phyloP scores from a whole-genome alignment of 176 grass and related monocot species.

The Elymus sibiricus region DNA sequence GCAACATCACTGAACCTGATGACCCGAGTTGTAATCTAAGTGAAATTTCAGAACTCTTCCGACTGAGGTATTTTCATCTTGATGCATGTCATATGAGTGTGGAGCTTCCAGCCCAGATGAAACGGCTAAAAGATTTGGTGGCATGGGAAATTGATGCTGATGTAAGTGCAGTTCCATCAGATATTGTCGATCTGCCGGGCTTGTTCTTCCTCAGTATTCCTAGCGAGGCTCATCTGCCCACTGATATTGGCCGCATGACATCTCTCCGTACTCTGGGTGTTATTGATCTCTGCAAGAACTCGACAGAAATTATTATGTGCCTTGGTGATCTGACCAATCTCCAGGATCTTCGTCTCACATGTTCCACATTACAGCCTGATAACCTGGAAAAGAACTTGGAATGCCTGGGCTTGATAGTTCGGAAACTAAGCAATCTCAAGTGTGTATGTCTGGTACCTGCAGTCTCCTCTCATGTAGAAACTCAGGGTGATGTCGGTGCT shows the following conservation, averaged over 20 bases:
- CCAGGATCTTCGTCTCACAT: background rate
- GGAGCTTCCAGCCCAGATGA: background rate
- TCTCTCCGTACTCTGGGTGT: background rate
- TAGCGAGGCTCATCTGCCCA: background rate
- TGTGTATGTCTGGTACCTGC: background rate
- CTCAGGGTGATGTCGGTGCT: background rate
- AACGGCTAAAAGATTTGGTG: background rate
- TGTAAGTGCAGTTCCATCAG: background rate
- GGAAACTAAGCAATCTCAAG: background rate
- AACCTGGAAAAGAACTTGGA: background rate
- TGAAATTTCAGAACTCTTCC: background rate
- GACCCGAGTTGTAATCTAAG: background rate
- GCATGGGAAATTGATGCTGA: background rate
- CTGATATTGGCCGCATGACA: background rate
- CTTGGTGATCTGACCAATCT: background rate
- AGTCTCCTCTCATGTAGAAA: background rate
- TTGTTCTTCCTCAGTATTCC: background rate
- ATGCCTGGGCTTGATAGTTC: background rate
- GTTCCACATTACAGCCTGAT: background rate
- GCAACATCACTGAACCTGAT: too few relatives aligned
- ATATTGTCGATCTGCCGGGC: background rate
- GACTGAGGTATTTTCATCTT: background rate
- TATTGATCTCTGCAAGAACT: background rate
- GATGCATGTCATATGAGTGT: background rate
- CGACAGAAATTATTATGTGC: accelerated